Conservation (phyloP, 768 basidiomycete species). For the Boletus subcaerulescens region DNA sequence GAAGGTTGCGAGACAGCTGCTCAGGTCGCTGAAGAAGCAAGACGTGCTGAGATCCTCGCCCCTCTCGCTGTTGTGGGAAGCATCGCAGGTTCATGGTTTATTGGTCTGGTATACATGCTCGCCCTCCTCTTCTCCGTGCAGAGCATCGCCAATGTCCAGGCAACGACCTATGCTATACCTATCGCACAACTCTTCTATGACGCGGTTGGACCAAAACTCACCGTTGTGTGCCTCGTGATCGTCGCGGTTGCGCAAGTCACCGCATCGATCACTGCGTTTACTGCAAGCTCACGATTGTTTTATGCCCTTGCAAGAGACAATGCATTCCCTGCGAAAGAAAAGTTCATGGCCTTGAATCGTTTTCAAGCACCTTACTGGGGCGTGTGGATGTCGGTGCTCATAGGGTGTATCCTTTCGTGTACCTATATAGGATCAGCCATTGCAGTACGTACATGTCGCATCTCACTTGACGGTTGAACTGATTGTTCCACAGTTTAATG, state of each 20-base stretch:
- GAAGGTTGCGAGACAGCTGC: slow-evolving; percentile 64
- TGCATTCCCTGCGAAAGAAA: slow-evolving; percentile 44
- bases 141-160: slow-evolving; percentile 47
- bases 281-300: slow-evolving; percentile 54
- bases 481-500: slow-evolving; percentile 42
- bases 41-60: slow-evolving; percentile 53
- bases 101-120: slow-evolving; percentile 57
- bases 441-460: slow-evolving; percentile 39
- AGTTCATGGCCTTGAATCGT: slow-evolving; percentile 50
- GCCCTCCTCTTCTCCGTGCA: slow-evolving; percentile 57
- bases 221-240: slow-evolving; percentile 50
- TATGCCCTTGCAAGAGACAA: slow-evolving; percentile 56
- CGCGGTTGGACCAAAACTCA: slow-evolving; percentile 45
- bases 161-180: slow-evolving; percentile 52
- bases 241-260: slow-evolving; percentile 50
- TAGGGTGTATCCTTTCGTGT: slow-evolving; percentile 54
- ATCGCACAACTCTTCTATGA: slow-evolving; percentile 58
- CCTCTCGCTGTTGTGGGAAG: slow-evolving; percentile 55
- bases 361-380: slow-evolving; percentile 54
- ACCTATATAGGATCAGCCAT: slow-evolving; percentile 56
- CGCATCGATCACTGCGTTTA: slow-evolving; percentile 57
- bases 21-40: slow-evolving; percentile 61
- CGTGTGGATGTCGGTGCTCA: slow-evolving; percentile 51
- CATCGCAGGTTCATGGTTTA: slow-evolving; percentile 55
- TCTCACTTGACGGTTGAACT: neutral